A percentile compares a stretch with the other conserved stretches of the same genome.
Conservation (phyloP, 495 filamentous ascomycete genomes). For the Hypoxylon subgilvum region DNA sequence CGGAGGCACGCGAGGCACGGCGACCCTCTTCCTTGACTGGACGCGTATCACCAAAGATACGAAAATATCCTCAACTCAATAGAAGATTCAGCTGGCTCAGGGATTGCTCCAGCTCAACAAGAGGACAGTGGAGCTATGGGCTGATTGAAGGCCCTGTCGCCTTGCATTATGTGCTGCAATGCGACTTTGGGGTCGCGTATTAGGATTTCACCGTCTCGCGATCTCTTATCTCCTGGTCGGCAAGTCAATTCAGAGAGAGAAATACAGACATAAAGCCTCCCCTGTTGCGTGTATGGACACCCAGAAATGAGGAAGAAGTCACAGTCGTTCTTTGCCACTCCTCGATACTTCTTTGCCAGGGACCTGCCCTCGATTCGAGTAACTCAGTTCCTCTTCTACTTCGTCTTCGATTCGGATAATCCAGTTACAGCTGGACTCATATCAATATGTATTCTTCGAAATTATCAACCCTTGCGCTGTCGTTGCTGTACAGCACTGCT, state of each 20-base stretch:
- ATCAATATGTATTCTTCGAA: slow-evolving; percentile 27
- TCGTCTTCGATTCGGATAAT: neutral
- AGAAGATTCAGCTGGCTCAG: slow-evolving; percentile 5
- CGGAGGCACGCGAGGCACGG: no score
- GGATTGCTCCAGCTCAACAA: slow-evolving; percentile 3
- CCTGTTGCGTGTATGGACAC: slow-evolving; percentile 5
- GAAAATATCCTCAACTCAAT: slow-evolving; percentile 17
- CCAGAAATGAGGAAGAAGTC: neutral
- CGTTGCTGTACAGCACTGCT: slow-evolving; percentile 13
- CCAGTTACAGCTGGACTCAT: neutral
- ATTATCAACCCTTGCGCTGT: slow-evolving; percentile 18
- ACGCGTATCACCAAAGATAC: slow-evolving; percentile 30
- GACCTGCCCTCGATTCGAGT: neutral
- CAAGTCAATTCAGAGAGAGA: slow-evolving; percentile 5
- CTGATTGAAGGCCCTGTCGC: slow-evolving; percentile 8
- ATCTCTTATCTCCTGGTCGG: slow-evolving; percentile 15
- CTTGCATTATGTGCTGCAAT: slow-evolving; percentile 19
- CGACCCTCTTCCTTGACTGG: neutral
- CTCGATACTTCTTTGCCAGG: slow-evolving; percentile 8
- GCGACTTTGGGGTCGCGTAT: slow-evolving; percentile 11
- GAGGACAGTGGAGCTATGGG: slow-evolving; percentile 14
- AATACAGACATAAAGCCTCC: slow-evolving; percentile 18
- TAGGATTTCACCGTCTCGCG: slow-evolving; percentile 7
- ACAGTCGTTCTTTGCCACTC: slow-evolving; percentile 23
- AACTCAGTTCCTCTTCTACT: neutral